phyloP scores from a whole-genome alignment of 2,329 filamentous ascomycete genomes.

The Penicillium sp. region DNA sequence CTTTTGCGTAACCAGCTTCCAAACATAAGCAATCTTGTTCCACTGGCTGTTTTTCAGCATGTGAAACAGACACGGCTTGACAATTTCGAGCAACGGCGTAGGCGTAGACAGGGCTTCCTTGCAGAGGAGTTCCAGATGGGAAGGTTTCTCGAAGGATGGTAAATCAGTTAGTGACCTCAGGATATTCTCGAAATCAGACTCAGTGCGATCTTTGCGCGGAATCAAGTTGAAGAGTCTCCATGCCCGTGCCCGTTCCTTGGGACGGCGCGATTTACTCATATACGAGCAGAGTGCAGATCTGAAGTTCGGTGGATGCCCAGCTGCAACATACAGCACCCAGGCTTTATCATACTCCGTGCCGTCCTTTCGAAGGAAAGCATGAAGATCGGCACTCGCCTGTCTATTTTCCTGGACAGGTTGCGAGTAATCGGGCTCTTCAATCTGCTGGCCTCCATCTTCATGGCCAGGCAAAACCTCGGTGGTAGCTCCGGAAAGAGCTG shows the following conservation, averaged over 20 bases:
- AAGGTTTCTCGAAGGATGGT: conserved; percentile 29
- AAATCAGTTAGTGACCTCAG: conserved; percentile 43
- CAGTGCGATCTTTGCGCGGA: conserved; percentile 34
- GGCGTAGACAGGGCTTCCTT: conserved; percentile 35
- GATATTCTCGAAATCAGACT: conserved; percentile 45
- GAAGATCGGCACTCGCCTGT: conserved; percentile 20
- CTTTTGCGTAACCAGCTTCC: conserved; percentile 14
- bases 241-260: conserved; percentile 42
- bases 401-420: not conserved
- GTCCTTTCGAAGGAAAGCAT: conserved; percentile 16
- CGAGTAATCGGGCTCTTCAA: not conserved
- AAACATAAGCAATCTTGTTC: conserved; percentile 22
- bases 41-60: conserved; percentile 34
- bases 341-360: conserved; percentile 35
- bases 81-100: conserved; percentile 19
- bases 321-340: conserved; percentile 42
- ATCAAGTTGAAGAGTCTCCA: conserved; percentile 48
- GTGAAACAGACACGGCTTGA: conserved; percentile 32
- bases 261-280: conserved; percentile 38
- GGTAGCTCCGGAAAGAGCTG: conserved; percentile 4
- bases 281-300: conserved; percentile 35
- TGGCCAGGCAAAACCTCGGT: not conserved
- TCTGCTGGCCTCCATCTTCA: not conserved
- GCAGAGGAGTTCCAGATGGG: conserved; percentile 39
- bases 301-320: conserved; percentile 27